A percentile compares a stretch with the other conserved stretches of the same genome.
Conservation (phyloP, 805 yeast species). For the Cyberlindnera euphorbiae region DNA sequence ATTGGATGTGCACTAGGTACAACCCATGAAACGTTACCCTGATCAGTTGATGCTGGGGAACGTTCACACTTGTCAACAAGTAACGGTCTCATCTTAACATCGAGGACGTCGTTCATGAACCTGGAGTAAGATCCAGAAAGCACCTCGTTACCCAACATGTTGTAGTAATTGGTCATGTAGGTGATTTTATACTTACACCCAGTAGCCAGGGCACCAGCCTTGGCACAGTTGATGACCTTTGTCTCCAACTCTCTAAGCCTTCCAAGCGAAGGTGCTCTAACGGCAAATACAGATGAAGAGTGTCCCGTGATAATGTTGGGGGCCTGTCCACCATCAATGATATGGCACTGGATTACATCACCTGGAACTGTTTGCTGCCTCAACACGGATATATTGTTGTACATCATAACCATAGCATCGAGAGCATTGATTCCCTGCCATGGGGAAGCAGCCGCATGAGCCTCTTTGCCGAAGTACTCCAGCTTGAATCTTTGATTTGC, state of each 20-base stretch:
- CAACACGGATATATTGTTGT: slow-evolving; percentile 7
- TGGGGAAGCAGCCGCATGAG: slow-evolving; percentile 12
- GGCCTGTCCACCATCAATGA: slow-evolving; percentile 10
- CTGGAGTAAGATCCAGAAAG: background rate
- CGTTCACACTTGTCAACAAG: background rate
- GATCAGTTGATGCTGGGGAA: slow-evolving; percentile 7
- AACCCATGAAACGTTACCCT: slow-evolving; percentile 9
- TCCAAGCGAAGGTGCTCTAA: slow-evolving; percentile 8
- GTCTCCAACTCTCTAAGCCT: slow-evolving; percentile 6
- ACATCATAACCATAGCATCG: slow-evolving; percentile 8
- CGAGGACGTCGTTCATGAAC: slow-evolving; percentile 1
- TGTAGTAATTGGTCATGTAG: slow-evolving; percentile 9
- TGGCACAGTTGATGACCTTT: slow-evolving; percentile 8
- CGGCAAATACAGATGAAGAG: slow-evolving; percentile 8
- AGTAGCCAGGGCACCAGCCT: slow-evolving; percentile 11
- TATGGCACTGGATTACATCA: slow-evolving; percentile 9
- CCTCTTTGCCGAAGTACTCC: slow-evolving; percentile 11
- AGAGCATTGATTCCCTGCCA: slow-evolving; percentile 12
- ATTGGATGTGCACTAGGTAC: slow-evolving; percentile 7
- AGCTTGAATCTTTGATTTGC: slow-evolving; percentile 9
- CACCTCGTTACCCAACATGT: slow-evolving; percentile 5
- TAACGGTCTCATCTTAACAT: slow-evolving; percentile 1
- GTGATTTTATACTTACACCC: slow-evolving; percentile 11
- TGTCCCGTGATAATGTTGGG: slow-evolving; percentile 11
- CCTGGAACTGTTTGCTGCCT: slow-evolving; percentile 9